These are phyloP conservation scores for Populus hybrid DNA, from an alignment of 441 rosid species.

Conservation along the genomic window DNA sequence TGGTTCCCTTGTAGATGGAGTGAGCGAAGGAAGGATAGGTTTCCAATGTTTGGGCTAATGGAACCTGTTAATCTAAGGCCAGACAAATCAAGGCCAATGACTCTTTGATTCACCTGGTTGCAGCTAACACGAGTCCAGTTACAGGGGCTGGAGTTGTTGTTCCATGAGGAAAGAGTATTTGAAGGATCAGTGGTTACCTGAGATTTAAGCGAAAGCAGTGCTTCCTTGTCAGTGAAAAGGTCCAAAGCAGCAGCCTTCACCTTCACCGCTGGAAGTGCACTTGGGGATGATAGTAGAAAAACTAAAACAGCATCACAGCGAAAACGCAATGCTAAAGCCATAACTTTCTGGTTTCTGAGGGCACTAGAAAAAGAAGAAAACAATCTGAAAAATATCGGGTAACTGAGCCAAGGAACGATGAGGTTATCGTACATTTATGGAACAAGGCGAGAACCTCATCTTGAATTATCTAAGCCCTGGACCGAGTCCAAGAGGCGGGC, in stretches of 20 bases:
- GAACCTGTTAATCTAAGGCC: slow-evolving; percentile 31
- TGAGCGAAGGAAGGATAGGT: slow-evolving; percentile 39
- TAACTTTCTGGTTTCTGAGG: not conserved
- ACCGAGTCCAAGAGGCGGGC: no score
- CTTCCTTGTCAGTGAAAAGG: slow-evolving; percentile 39
- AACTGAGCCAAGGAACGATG: no score
- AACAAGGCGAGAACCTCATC: no score
- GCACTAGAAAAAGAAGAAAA: not conserved
- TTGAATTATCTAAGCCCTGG: no score
- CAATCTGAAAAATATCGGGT: no score
- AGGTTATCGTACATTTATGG: no score
- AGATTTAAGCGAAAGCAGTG: slow-evolving; percentile 43
- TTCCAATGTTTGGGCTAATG: slow-evolving; percentile 43
- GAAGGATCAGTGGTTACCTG: slow-evolving; percentile 22
- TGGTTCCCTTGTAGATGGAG: no score
- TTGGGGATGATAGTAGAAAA: not conserved
- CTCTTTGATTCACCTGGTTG: slow-evolving; percentile 28
- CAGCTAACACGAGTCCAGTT: slow-evolving; percentile 54
- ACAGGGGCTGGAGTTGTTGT: slow-evolving; percentile 38
- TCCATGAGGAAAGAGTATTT: slow-evolving; percentile 38
- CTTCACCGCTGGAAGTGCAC: slow-evolving; percentile 1
- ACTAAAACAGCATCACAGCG: not conserved
- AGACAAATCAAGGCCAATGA: slow-evolving; percentile 21
- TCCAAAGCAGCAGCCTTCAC: slow-evolving; percentile 17
- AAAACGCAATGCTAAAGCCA: not conserved